Evolutionary conservation across 805 yeast genomes (phyloP), one percentile per base, ranked within the genome.

Genomic region (Wickerhamiella azyma): DNA sequence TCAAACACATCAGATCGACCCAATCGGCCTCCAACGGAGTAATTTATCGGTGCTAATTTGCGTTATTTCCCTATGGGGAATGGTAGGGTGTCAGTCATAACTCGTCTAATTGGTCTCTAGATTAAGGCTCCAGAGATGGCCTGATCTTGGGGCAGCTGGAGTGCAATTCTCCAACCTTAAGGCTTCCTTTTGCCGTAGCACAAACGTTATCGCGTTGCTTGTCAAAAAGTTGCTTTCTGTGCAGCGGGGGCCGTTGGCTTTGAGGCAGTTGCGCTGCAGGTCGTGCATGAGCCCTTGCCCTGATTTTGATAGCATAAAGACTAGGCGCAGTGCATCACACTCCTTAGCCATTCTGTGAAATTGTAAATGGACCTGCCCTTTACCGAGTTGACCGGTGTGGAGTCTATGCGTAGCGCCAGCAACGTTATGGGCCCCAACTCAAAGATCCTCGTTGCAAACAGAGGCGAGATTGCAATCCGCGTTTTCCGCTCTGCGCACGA

Each of bases 401-500:
- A 63, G 52, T 57, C 58, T 43, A 60, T 63, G 59, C 64, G 67
- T 30, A 59, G 55, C 14, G 62, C 60, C 45, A 59, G 67, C 40
- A 56, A 63, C 46, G 68, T 74, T 47, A 64, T 74, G 36, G 76
- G 77, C 42, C 60, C 70, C 48, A 72, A 73, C 64, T 71, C 72
- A 64, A 72, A 74, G 62, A 57, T 67, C 46, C 62, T 66, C 41
- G 69, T 57, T 8, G 57, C 58, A 18, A 57, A 57, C 52, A 53
- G 60, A 29, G 52, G 56, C 29, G 60, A 57, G 49, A 57, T 56
- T 32, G 62, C 65, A 29, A 54, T 60, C 39, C 62, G 67, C 51
- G 88, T 89, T 63, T 89, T 89, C 68, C 77, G 98, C 68, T 81
- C 96, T 32, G 98, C 98, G 50, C 98, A 92, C 67, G 98, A 89